Evolutionary conservation across 1,284 basidiomycete species (phyloP), one percentile per base, ranked within the genome.

Genomic region (Neolentinus lepideus): DNA sequence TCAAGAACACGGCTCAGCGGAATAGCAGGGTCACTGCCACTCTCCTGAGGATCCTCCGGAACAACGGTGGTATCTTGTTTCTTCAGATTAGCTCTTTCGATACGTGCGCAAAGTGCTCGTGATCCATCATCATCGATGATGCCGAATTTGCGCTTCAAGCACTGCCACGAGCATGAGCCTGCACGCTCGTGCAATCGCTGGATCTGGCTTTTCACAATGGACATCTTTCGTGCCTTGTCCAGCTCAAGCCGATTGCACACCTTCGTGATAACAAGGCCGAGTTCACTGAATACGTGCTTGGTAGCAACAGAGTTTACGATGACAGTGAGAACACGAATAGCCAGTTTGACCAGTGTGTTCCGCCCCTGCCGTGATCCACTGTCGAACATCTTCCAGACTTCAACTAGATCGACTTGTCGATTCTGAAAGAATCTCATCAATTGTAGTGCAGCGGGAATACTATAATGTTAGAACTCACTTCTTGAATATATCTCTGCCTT

Each of bases 231-330:
- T 4, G 63, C 62, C 29, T 60, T 60, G 11, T 60, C 25, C 1
- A 56, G 52, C 2, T 50, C 31, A 11, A 66, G 56, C 2, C 58
- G 60, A 33, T 60, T 62, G 3, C 61, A 57, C 2, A 38, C 55
- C 51, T 66, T 63, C 3, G 59, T 63, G 36, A 65, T 63, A 1
- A 59, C 59, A 12, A 59, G 31, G 3, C 65, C 64, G 45, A 63
- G 61, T 10, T 57, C 51, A 36, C 62, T 62, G 59, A 67, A 67
- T 0, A 54, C 47, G 25, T 60, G 59, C 33, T 67, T 64, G 4
- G 55, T 53, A 2, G 55, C 64, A 11, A 60, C 64, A 0, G 64
- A 66, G 53, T 67, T 67, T 1, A 62, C 60, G 0, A 66, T 52
- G 8, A 63, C 58, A 27, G 56, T 62, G 14, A 65, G 57, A 16